phyloP scores from a whole-genome alignment of 192 early-diverging fungal species.

The Coemansia sp. region DNA sequence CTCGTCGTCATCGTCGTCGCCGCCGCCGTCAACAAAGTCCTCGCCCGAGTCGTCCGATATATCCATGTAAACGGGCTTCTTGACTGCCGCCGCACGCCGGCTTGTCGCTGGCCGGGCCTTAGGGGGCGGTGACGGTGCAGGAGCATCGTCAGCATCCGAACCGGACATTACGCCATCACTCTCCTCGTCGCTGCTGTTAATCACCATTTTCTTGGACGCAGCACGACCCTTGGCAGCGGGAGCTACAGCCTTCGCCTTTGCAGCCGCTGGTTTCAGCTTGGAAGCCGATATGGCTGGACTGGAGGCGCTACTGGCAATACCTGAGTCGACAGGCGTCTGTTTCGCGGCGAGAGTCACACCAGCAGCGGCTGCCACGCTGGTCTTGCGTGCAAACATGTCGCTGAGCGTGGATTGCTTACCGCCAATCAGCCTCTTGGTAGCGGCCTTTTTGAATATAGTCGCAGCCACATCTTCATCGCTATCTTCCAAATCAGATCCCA shows the following conservation, averaged over 20 bases:
- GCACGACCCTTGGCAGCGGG: conserved; percentile 16
- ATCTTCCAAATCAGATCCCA: conserved; percentile 54
- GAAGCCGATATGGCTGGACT: neutral
- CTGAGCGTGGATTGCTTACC: conserved; percentile 32
- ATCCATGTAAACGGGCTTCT: conserved; percentile 37
- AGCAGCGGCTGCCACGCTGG: neutral
- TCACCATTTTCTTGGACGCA: conserved; percentile 15
- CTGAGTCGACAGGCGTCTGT: neutral
- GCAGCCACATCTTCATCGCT: conserved; percentile 51
- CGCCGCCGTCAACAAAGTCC: conserved; percentile 21
- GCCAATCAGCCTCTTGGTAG: conserved; percentile 15
- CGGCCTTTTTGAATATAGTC: conserved; percentile 42
- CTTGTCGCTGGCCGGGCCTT: conserved; percentile 20
- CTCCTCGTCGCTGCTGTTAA: conserved; percentile 50
- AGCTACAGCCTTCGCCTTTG: conserved; percentile 3
- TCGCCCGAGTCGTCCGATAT: conserved; percentile 43
- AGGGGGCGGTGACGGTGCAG: conserved; percentile 9
- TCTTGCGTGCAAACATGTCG: conserved; percentile 28
- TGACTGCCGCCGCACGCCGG: conserved; percentile 29
- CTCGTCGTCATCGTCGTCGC: conserved; percentile 19
- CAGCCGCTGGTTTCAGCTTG: neutral
- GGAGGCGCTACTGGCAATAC: conserved; percentile 4
- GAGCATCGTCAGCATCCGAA: conserved; percentile 21
- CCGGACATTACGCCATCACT: conserved; percentile 10
- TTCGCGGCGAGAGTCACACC: neutral